A percentile compares a stretch with the other conserved stretches of the same genome.
Evolutionary conservation across 305 asterid genomes (phyloP).

Genomic region (Rubia peregrina): DNA sequence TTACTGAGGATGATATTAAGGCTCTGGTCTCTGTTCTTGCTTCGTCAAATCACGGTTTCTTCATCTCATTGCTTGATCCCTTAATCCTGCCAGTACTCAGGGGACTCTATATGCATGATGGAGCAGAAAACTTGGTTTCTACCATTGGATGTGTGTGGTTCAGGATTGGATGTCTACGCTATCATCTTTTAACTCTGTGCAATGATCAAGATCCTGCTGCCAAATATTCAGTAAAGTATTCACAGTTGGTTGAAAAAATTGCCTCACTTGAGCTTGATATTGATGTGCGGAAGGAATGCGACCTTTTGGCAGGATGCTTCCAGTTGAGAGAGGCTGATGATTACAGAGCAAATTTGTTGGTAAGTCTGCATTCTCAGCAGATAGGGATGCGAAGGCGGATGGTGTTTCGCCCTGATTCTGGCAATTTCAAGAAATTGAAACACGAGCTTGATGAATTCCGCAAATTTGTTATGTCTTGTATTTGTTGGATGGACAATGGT

Average conservation of each 20-base stretch:
- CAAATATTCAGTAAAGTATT: slow-evolving; percentile 60
- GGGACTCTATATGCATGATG: slow-evolving; percentile 39
- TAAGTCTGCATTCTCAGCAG: slow-evolving; percentile 54
- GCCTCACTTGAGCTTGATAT: slow-evolving; percentile 70
- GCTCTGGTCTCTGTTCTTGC: slow-evolving; percentile 45
- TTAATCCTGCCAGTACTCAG: slow-evolving; percentile 57
- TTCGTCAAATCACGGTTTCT: slow-evolving; percentile 58
- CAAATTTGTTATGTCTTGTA: slow-evolving; percentile 31
- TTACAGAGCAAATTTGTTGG: slow-evolving; percentile 36
- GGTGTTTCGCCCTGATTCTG: slow-evolving; percentile 74
- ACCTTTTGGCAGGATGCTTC: slow-evolving; percentile 59
- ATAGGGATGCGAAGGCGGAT: slow-evolving; percentile 53
- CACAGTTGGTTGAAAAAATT: slow-evolving; percentile 57
- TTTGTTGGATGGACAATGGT: slow-evolving; percentile 37
- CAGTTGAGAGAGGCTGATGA: slow-evolving; percentile 40
- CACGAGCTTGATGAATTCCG: slow-evolving; percentile 47
- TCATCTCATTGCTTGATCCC: slow-evolving; percentile 48
- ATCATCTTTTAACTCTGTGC: slow-evolving; percentile 60
- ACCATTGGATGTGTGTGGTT: slow-evolving; percentile 54
- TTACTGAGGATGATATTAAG: slow-evolving; percentile 28
- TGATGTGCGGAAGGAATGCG: slow-evolving; percentile 62
- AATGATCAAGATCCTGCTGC: slow-evolving; percentile 75
- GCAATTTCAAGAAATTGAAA: slow-evolving; percentile 58
- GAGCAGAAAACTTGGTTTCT: slow-evolving; percentile 30
- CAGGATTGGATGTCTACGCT: slow-evolving; percentile 67